phyloP scores from a whole-genome alignment of 2,329 filamentous ascomycete species.

The Hysterium pulicare region DNA sequence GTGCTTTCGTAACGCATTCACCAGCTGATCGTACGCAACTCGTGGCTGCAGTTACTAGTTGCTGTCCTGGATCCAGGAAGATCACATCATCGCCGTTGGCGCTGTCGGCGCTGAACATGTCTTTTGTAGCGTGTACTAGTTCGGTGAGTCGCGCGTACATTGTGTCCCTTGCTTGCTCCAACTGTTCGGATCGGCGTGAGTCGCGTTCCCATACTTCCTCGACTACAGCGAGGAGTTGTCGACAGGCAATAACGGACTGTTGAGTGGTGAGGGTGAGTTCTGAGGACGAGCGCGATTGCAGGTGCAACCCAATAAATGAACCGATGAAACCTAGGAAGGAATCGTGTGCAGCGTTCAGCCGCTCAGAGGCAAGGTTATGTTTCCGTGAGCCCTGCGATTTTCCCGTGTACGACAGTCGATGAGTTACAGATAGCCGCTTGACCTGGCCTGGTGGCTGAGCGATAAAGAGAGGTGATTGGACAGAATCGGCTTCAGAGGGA shows the following conservation, averaged over 20 bases:
- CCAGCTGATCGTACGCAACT: constrained; percentile 86
- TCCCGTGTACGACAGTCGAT: constrained; percentile 73
- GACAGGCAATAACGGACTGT: constrained; percentile 78
- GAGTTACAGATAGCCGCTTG: constrained; percentile 57
- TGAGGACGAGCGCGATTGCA: constrained; percentile 85
- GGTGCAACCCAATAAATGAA: constrained; percentile 88
- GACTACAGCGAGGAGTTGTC: constrained; percentile 72
- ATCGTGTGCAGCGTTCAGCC: constrained; percentile 77
- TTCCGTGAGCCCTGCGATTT: constrained; percentile 61
- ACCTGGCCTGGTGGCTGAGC: constrained; percentile 26
- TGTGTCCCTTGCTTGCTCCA: constrained; percentile 66
- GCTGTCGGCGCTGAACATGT: constrained; percentile 67
- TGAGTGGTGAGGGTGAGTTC: constrained; percentile 80
- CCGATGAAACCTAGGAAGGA: constrained; percentile 85
- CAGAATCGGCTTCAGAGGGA: constrained; percentile 35
- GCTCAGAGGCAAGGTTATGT: constrained; percentile 77
- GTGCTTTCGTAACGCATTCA: constrained; percentile 85
- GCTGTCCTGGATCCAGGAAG: constrained; percentile 72
- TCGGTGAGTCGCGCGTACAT: constrained; percentile 80
- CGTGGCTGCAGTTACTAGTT: constrained; percentile 74
- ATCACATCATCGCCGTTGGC: constrained; percentile 74
- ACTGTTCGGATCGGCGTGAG: constrained; percentile 60
- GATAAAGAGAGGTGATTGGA: constrained; percentile 27
- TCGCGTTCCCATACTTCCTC: constrained; percentile 80
- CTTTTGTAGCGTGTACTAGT: constrained; percentile 75